A percentile compares a stretch with the other conserved stretches of the same genome.
Evolutionary conservation across 495 filamentous ascomycete species (phyloP).

Genomic region (Podospora pseudopauciseta): DNA sequence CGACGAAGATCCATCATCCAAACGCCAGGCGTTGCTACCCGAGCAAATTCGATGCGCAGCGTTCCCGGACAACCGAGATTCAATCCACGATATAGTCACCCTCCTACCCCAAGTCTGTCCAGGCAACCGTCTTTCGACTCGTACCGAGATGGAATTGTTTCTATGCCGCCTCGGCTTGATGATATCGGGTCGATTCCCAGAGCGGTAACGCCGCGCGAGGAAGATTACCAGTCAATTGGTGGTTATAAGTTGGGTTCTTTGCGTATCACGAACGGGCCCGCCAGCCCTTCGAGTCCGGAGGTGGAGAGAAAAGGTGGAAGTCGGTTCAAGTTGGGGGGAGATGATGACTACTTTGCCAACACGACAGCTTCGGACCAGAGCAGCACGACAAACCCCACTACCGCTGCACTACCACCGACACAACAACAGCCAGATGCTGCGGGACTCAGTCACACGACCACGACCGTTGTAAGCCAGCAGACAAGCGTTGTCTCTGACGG

Average conservation of each 20-base stretch:
- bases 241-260: slow-evolving; percentile 58
- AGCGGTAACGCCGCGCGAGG: slow-evolving; percentile 44
- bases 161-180: slow-evolving; percentile 29
- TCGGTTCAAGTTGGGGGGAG: background rate
- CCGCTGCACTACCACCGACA: background rate
- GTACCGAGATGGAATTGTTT: slow-evolving; percentile 27
- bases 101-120: slow-evolving; percentile 35
- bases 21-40: slow-evolving; percentile 48
- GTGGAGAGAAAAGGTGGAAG: slow-evolving; percentile 24
- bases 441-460: slow-evolving; percentile 18
- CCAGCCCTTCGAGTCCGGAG: slow-evolving; percentile 43
- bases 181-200: slow-evolving; percentile 34
- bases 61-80: slow-evolving; percentile 19
- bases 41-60: slow-evolving; percentile 25
- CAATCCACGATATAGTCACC: slow-evolving; percentile 36
- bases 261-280: slow-evolving; percentile 57
- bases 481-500: background rate
- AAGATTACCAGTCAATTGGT: slow-evolving; percentile 52
- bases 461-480: slow-evolving; percentile 18
- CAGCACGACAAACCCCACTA: background rate
- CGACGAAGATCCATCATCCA: slow-evolving; percentile 44
- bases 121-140: slow-evolving; percentile 38
- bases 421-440: slow-evolving; percentile 18
- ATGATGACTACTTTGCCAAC: slow-evolving; percentile 22
- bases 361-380: background rate